A percentile compares a stretch with the other conserved stretches of the same genome.
Evolutionary conservation across 768 basidiomycete genomes (phyloP).

Genomic region (Leccinellum luteum): DNA sequence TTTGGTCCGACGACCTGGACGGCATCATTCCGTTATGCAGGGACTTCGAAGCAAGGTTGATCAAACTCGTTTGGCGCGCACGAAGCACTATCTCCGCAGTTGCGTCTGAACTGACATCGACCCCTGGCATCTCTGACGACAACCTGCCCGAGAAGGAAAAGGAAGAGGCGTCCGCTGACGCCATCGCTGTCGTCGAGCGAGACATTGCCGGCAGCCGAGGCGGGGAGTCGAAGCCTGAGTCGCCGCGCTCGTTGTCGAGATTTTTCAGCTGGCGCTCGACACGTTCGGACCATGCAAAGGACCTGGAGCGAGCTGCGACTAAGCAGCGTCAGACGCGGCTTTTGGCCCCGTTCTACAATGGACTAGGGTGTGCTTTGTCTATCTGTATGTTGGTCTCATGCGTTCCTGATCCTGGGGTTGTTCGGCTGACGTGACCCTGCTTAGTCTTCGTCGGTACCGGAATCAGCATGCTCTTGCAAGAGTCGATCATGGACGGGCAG

Average conservation of each 20-base stretch:
- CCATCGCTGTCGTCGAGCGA: slow-evolving; percentile 6
- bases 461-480: slow-evolving; percentile 53
- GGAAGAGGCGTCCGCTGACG: slow-evolving; percentile 16
- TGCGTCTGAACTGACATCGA: slow-evolving; percentile 40
- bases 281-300: slow-evolving; percentile 36
- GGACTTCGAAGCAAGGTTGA: slow-evolving; percentile 76
- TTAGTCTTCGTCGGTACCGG: slow-evolving; percentile 72
- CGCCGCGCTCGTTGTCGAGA: slow-evolving; percentile 17
- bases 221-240: not conserved
- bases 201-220: not conserved
- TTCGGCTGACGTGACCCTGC: slow-evolving; percentile 2
- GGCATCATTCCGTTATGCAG: slow-evolving; percentile 68
- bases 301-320: slow-evolving; percentile 50
- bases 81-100: slow-evolving; percentile 36
- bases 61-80: slow-evolving; percentile 74
- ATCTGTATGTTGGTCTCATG: slow-evolving; percentile 47
- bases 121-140: slow-evolving; percentile 50
- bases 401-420: not conserved
- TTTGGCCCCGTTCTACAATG: slow-evolving; percentile 71
- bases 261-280: slow-evolving; percentile 48
- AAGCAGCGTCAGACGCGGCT: slow-evolving; percentile 51
- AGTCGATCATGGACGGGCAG: slow-evolving; percentile 64
- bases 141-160: slow-evolving; percentile 51
- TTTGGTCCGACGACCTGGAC: slow-evolving; percentile 85
- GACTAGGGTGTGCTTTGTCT: slow-evolving; percentile 63